Base-by-base conservation (phyloP, 352 stramenopile genomes). In the Globisporangium recalcitrans region DNA sequence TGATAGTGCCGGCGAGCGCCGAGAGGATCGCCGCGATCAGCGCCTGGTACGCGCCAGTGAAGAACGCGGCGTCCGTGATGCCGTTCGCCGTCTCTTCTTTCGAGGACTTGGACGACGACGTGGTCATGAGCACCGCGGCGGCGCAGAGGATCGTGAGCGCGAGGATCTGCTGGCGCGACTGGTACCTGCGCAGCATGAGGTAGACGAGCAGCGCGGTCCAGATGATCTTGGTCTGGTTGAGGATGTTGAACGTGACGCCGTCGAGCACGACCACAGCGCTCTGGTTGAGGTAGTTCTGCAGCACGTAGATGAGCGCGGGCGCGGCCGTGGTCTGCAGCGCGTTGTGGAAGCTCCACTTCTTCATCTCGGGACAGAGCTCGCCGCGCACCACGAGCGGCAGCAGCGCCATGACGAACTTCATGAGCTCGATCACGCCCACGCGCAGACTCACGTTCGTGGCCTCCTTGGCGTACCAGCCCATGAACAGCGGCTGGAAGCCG, bases 181-280 rank as follows among this genome's bases (percentile, higher is more conserved):
- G 85, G 36, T 83, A 78, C n/a, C 67, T 74, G 11, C 82, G 78
- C 42, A 94, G 70, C 63, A 93, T 75, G 55, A 89, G 55, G 67
- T 94, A 94, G 48, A 93, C 85, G 46, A 93, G 70, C 64, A 90
- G 62, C 42, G 85, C 82, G 21, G 85, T 93, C 80, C 82, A 92
- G 62, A 94, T 91, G 73, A 94, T 93, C 73, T 94, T 94, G 68
- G 85, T 94, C 71, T 93, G 85, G 65, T 94, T 93, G 32, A 94
- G 69, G 32, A 94, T 79, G 68, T 93, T 94, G 69, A 91, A 93
- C 21, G 82, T 91, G 24, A 93, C 80, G 38, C 81, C 81, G 70
- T 94, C 83, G 36, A 92, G 75, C 49, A 81, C 67, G 65, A 91
- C 74, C 19, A 91, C 83, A 0, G 83, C 85, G 21, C 78, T 79